These are phyloP conservation scores for Pseudonitzschia pungens DNA, from an alignment of 108 stramenopile species.

Conservation along the genomic window DNA sequence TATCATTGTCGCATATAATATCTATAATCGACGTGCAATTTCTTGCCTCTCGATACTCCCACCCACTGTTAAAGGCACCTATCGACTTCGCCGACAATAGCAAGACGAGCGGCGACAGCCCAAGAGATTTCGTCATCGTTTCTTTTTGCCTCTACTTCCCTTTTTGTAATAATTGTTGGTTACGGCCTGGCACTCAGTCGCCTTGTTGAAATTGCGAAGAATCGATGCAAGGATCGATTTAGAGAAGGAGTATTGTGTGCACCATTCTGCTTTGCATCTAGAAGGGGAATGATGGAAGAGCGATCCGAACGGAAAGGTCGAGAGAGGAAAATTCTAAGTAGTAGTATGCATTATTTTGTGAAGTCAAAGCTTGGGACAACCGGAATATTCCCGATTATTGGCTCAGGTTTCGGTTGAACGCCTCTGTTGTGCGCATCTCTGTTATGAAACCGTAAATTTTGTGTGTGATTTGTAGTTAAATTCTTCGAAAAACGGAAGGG, in stretches of 20 bases:
- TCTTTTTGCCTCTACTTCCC: neutral
- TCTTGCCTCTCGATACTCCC: neutral
- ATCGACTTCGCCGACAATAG: neutral
- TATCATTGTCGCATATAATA: conserved; percentile 6
- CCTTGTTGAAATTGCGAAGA: neutral
- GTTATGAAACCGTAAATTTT: neutral
- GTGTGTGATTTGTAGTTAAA: neutral
- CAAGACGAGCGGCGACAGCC: neutral
- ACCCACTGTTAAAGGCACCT: neutral
- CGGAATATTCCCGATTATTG: neutral
- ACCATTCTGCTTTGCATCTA: neutral
- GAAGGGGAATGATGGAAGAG: neutral
- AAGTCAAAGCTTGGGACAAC: neutral
- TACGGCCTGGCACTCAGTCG: no score
- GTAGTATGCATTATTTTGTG: neutral
- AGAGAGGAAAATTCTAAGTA: neutral
- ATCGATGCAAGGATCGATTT: neutral
- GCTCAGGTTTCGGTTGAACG: neutral
- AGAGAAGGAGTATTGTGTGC: neutral
- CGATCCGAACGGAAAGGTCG: neutral
- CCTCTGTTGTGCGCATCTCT: neutral
- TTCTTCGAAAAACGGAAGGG: no score
- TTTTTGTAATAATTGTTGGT: neutral
- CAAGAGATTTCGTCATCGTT: neutral
- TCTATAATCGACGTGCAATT: conserved; percentile 15